Conservation (phyloP, 169 alveolate genomes). For the Plasmodium reichenowi region DNA sequence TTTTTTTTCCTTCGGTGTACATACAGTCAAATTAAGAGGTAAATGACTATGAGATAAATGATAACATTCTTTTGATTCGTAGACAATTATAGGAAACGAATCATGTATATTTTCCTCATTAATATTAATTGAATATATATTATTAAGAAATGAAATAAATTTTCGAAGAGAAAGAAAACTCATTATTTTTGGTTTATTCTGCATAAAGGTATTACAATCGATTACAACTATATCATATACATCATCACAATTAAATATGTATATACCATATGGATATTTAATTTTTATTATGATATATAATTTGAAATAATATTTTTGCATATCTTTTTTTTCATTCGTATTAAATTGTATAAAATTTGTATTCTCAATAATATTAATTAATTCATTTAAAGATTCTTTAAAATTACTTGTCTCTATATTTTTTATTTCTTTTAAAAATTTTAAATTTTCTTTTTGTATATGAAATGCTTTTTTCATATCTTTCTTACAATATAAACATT, state of each 20-base stretch:
- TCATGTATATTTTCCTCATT: constrained; percentile 29
- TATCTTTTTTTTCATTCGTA: neutral
- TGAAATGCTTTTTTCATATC: constrained; percentile 39
- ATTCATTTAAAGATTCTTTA: constrained; percentile 65
- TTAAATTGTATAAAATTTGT: constrained; percentile 36
- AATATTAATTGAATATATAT: constrained; percentile 29
- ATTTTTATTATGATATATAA: constrained; percentile 54
- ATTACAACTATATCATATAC: constrained; percentile 58
- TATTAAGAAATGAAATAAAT: constrained; percentile 54
- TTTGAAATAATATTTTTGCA: constrained; percentile 46
- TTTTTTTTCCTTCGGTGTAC: constrained; percentile 8
- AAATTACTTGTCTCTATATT: constrained; percentile 52
- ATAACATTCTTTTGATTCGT: constrained; percentile 65
- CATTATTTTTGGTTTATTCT: constrained; percentile 62
- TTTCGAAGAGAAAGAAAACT: constrained; percentile 52
- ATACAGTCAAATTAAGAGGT: constrained; percentile 11
- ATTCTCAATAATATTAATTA: constrained; percentile 51
- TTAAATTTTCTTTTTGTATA: constrained; percentile 21
- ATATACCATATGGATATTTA: constrained; percentile 36
- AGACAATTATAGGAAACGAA: constrained; percentile 53
- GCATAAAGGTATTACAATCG: constrained; percentile 51
- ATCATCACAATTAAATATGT: constrained; percentile 64
- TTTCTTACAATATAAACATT: constrained; percentile 53
- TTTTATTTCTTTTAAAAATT: constrained; percentile 74
- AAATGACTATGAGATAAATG: constrained; percentile 43